Evolutionary conservation across 176 grass and related monocot species (phyloP), one percentile per base, ranked within the genome.

Genomic region (Oryza longistaminata): DNA sequence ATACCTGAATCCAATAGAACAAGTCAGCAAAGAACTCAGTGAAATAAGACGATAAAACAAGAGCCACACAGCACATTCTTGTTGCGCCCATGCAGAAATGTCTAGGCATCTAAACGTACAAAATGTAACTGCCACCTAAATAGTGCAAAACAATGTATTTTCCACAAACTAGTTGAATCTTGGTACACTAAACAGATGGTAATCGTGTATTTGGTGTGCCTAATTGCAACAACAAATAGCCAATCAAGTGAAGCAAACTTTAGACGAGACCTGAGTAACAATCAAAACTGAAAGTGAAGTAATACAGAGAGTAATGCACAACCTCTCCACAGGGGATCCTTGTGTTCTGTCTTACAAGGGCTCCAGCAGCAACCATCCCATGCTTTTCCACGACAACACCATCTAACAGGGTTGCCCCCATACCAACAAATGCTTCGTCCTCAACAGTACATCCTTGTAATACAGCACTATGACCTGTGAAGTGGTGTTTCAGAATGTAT

Each of bases 391-490:
- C 87, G 26, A 98, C 80, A 16, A 90, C 96, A 49, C 93, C 96
- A 90, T 95, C 96, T 80, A 98, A 85, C 48, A 95, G 66, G 22
- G 93, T 93, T 67, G 91, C 93, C 37, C 93, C 96, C 91, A 90
- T 95, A 26, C 96, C 93, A 91, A 98, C 80, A 87, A 98, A 98
- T 79, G 96, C 85, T 86, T 98, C 96, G 88, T 98, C 93, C 88
- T 98, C 96, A 80, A 98, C 77, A 61, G 96, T 95, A 83, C 96
- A 97, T 90, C 94, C 94, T 85, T 97, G 94, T 82, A 97, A 88
- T 55, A 97, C 90, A 79, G 93, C 91, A 83, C 91, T 93, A 78
- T 98, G 96, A 86, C 96, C 96, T 98, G 76, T n/a, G 31, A 78
- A 85, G 68, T 46, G 46, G 44, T 42, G 44, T 73, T 77, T 79